A percentile compares a stretch with the other conserved stretches of the same genome.
Evolutionary conservation across 129 eudicot species (phyloP).

Genomic region (sunflower (Helianthus annuus)): HanXRQr2.0-SUNRISE NC_035434.2:142270141-142270640

Average conservation of each 20-base stretch:
- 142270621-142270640: too few relatives aligned
- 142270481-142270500: slow-evolving; percentile 69
- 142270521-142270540: slow-evolving; percentile 96
- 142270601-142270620: not conserved
- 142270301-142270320: too few relatives aligned
- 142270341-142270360: not conserved
- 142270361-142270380: slow-evolving; percentile 39
- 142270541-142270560: slow-evolving; percentile 44
- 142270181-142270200: too few relatives aligned
- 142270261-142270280: too few relatives aligned
- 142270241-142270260: too few relatives aligned
- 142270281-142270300: too few relatives aligned
- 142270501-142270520: slow-evolving; percentile 59
- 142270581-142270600: slow-evolving; percentile 46
- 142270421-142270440: slow-evolving; percentile 83
- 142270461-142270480: slow-evolving; percentile 77
- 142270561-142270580: slow-evolving; percentile 43
- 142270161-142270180: too few relatives aligned
- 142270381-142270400: slow-evolving; percentile 12
- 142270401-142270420: slow-evolving; percentile 52
- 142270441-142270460: slow-evolving; percentile 88
- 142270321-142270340: too few relatives aligned
- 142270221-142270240: too few relatives aligned
- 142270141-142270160: too few relatives aligned
- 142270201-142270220: too few relatives aligned